These are phyloP conservation scores for Pyrenochaeta sp. DNA, from an alignment of 2,329 filamentous ascomycete genomes.

Conservation along the genomic window DNA sequence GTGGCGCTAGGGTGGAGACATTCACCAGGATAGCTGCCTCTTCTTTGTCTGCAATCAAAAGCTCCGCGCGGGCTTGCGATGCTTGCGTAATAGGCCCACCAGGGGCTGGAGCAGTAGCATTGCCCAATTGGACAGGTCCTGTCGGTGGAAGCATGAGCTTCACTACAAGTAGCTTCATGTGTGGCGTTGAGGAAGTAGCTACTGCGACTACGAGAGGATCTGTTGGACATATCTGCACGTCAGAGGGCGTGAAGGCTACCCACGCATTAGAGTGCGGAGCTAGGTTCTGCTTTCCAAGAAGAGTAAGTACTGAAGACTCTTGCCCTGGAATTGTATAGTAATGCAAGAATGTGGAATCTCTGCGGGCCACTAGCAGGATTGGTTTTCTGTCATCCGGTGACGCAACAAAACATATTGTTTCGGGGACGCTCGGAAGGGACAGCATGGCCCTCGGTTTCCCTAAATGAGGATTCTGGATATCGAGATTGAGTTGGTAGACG, in stretches of 20 bases:
- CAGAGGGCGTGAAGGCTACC: conserved; percentile 68
- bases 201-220: conserved; percentile 64
- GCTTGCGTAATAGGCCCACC: conserved; percentile 54
- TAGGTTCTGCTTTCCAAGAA: conserved; percentile 66
- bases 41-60: conserved; percentile 63
- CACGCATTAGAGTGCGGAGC: conserved; percentile 70
- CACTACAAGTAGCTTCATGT: conserved; percentile 69
- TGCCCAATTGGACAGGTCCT: conserved; percentile 7
- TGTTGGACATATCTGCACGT: conserved; percentile 62
- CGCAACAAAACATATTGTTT: conserved; percentile 62
- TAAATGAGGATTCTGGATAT: conserved; percentile 36
- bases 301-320: conserved; percentile 21
- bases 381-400: conserved; percentile 56
- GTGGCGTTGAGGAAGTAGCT: conserved; percentile 66
- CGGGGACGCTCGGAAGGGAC: conserved; percentile 61
- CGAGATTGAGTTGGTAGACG: conserved; percentile 54
- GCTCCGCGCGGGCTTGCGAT: conserved; percentile 59
- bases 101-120: conserved; percentile 8
- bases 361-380: conserved; percentile 61
- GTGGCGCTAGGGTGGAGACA: conserved; percentile 67
- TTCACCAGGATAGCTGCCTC: conserved; percentile 67
- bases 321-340: conserved; percentile 57
- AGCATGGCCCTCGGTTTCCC: conserved; percentile 53
- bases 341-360: conserved; percentile 66
- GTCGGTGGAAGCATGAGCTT: conserved; percentile 61